Evolutionary conservation across 2,329 filamentous ascomycete genomes (phyloP), one percentile per base, ranked within the genome.

Genomic region (Penicillium sp.): DNA sequence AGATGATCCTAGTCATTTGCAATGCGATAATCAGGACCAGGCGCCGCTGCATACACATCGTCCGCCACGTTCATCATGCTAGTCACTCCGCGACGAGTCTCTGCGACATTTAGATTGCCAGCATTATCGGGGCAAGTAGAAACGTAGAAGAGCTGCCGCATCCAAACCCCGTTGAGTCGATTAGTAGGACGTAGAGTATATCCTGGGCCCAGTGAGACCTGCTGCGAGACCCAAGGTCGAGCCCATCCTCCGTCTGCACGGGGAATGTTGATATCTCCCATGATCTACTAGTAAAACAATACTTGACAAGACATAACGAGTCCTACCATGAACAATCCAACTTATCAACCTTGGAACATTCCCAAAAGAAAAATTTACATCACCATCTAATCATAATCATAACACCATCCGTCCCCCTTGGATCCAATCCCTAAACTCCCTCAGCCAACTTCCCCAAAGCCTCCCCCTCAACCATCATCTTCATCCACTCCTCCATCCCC

Each of bases 391-490:
- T n/a, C n/a, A n/a, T n/a, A n/a, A n/a, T n/a, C n/a, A n/a, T n/a
- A n/a, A n/a, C n/a, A n/a, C n/a, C n/a, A n/a, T n/a, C n/a, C n/a
- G n/a, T n/a, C n/a, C n/a, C n/a, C n/a, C n/a, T n/a, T n/a, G n/a
- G n/a, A n/a, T n/a, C n/a, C n/a, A n/a, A n/a, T n/a, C 16, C 18
- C 24, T 48, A 60, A 19, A 52, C 51, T 13, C 57, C 65, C 54
- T 68, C 69, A 6, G 75, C 77, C 68, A 80, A 66, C 52, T 67
- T 72, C 43, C 54, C 65, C 71, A 80, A 66, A 31, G 67, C 73
- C 44, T 76, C 71, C n/a, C 75, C 76, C 36, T 79, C 76, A 14
- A 80, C 72, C 71, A 77, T 77, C 77, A 80, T 79, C 62, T 77
- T 77, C 60, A 75, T 68, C 78, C 78, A 80, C 62, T 80, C 78